Base-by-base conservation (phyloP, 2,329 filamentous ascomycete genomes). In the Monosporascus sp. region DNA sequence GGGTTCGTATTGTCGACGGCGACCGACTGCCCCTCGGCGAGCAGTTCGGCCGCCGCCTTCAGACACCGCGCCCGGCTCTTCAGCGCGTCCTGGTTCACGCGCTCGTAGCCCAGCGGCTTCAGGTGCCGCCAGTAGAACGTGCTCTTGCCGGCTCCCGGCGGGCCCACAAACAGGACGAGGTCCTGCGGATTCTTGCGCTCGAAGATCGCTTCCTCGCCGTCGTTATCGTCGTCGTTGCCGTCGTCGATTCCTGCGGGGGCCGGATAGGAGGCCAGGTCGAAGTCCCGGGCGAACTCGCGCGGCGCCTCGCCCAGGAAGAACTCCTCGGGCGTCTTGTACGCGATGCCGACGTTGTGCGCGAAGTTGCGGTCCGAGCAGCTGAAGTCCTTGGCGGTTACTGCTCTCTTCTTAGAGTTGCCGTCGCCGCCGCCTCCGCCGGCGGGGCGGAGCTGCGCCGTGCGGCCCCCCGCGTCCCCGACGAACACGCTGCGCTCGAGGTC, bases 1-100 rank as follows among this genome's bases (percentile, higher is more conserved):
- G 92, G 83, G 67, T 99, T 99, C n/a, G 94, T 97, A 69, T 96
- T 97, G 71, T 99, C 94, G 54, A 97, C 80, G 25, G 80, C 90
- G 4, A 96, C 83, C 2, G 89, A 88, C 22, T 77, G 77, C 2
- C 86, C 85, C 24, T 81, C 77, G 41, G 77, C 70, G 43, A 97
- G 74, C 47, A 81, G 71, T 46, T 88, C 81, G 49, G 75, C 78
- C 15, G 92, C 90, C 24, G 80, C 82, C 70, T 90, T 89, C 55
- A 97, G 72, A 68, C 85, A 88, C 61, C 82, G 87, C 48, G 85
- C 79, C 55, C 79, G 75, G 58, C 82, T 87, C 70, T 96, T 96
- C 47, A 97, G 77, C 2, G 79, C 82, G 70, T 97, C 94, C 73
- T 97, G 94, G 63, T 97, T 99, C 31, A 97, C 82, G 48, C 94